Evolutionary conservation across 345 rosid genomes (phyloP).

Genomic region (Populus davidiana): DNA sequence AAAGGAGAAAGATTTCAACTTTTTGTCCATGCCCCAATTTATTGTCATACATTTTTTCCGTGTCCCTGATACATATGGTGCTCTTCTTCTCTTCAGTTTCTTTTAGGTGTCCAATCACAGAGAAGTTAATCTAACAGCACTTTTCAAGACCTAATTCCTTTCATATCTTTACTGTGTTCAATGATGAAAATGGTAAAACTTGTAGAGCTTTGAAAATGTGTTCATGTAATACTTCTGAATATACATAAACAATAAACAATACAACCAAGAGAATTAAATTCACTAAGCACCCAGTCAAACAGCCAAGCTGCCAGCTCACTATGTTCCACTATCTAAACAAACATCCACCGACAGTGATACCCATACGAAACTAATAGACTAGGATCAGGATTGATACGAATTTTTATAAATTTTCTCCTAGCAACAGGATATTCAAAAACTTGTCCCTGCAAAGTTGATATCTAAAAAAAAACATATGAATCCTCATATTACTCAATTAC

Average conservation of each 20-base stretch:
- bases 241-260: not conserved
- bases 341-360: not conserved
- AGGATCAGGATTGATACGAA: not conserved
- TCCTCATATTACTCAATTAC: not conserved
- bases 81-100: not conserved
- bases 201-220: not conserved
- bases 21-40: not conserved
- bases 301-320: not conserved
- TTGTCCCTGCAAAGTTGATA: not conserved
- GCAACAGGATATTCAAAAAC: not conserved
- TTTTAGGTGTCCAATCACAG: not conserved
- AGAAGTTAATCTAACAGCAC: not conserved
- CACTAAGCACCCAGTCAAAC: not conserved
- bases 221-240: not conserved
- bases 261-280: not conserved
- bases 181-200: not conserved
- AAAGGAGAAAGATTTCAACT: not conserved
- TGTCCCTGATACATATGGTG: not conserved
- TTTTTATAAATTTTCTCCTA: not conserved
- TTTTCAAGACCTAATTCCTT: not conserved
- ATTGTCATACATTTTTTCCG: no score
- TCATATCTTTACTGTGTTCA: not conserved
- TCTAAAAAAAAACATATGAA: not conserved
- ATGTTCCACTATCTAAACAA: not conserved
- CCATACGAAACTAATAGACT: not conserved